phyloP scores from a whole-genome alignment of 2,329 filamentous ascomycete species.

The Geoglossum cookeanum region DNA sequence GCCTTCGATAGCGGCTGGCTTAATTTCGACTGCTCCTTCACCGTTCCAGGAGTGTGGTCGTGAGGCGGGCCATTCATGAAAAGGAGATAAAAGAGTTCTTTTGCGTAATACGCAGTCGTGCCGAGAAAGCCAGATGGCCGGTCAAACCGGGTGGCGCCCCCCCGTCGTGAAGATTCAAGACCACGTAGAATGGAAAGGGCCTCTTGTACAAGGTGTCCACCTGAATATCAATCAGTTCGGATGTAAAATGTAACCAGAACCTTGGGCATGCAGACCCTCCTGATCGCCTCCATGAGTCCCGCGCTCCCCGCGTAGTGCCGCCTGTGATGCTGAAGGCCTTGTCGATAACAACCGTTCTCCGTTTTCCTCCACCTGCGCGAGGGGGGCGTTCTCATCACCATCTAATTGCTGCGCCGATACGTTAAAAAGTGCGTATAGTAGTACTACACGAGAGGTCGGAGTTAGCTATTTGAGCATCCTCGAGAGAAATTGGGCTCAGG shows the following conservation, averaged over 20 bases:
- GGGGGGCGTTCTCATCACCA: not conserved
- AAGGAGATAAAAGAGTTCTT: conserved; percentile 40
- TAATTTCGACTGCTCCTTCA: conserved; percentile 23
- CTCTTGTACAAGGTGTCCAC: conserved; percentile 16
- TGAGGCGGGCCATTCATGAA: conserved; percentile 43
- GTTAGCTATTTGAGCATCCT: not conserved
- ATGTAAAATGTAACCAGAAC: not conserved
- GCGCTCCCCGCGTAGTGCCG: not conserved
- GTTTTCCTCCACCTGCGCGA: not conserved
- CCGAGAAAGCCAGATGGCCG: conserved; percentile 40
- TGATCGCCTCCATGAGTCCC: not conserved
- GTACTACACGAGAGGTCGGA: not conserved
- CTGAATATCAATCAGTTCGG: not conserved
- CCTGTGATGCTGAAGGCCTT: not conserved
- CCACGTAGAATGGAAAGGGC: conserved; percentile 18
- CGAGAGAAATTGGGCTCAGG: conserved; percentile 10
- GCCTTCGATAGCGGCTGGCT: conserved; percentile 35
- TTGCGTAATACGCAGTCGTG: conserved; percentile 38
- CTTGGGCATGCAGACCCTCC: not conserved
- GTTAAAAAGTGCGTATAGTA: not conserved
- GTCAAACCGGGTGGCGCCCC: conserved; percentile 12
- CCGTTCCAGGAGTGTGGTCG: conserved; percentile 23
- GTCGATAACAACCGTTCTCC: not conserved
- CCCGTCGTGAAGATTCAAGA: conserved; percentile 8
- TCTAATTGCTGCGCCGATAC: not conserved